Conservation (phyloP, 2,329 filamentous ascomycete species). For the Neopestalotiopsis rosae region DNA sequence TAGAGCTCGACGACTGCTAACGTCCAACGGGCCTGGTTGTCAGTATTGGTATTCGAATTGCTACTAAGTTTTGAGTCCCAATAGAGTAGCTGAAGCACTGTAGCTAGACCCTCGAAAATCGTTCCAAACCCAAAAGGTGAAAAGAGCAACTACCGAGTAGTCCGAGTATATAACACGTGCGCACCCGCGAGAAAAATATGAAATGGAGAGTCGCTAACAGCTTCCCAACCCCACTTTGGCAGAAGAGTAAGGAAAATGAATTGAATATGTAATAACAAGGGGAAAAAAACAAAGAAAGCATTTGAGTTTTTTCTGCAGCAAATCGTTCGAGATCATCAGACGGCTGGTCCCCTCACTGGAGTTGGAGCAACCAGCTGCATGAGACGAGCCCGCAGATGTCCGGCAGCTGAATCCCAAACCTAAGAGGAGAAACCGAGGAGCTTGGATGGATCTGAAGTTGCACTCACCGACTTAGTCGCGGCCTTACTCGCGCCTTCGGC, state of each 20-base stretch:
- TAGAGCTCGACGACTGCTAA: conserved; percentile 22
- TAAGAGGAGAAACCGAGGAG: neutral
- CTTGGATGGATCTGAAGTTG: conserved; percentile 3
- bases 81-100: neutral
- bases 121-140: conserved; percentile 8
- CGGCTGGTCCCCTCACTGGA: conserved; percentile 23
- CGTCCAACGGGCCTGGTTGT: neutral
- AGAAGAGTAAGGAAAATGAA: neutral
- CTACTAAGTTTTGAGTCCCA: neutral
- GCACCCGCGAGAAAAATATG: neutral
- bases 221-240: conserved; percentile 3
- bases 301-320: conserved; percentile 17
- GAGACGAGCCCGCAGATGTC: conserved; percentile 12
- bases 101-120: conserved; percentile 1
- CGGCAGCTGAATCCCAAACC: conserved; percentile 1
- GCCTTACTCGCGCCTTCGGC: conserved; percentile 9
- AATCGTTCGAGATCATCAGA: conserved; percentile 24
- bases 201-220: neutral
- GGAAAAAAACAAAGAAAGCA: neutral
- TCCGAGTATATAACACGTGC: conserved; percentile 1
- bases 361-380: conserved; percentile 13
- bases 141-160: neutral
- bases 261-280: neutral
- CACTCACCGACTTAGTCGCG: conserved; percentile 13
- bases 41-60: neutral